A percentile compares a stretch with the other conserved stretches of the same genome.
Conservation (phyloP, 345 rosid genomes). For the Noccaea caerulescens region DNA sequence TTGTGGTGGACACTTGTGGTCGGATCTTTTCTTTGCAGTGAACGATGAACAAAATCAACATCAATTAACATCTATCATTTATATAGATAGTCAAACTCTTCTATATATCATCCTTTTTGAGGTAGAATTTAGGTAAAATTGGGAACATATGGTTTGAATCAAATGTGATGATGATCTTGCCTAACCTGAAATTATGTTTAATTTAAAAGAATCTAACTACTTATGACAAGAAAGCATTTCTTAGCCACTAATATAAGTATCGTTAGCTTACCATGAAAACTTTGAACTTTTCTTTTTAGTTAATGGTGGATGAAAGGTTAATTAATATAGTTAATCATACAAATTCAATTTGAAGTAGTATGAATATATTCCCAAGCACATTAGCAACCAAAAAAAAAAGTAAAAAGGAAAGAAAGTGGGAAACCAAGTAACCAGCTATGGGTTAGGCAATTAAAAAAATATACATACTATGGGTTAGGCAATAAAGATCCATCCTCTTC, state of each 20-base stretch:
- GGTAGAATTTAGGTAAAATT: conserved; percentile 13
- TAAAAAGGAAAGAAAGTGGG: conserved; percentile 36
- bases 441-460: conserved; percentile 6
- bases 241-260: conserved; percentile 43
- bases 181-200: conserved; percentile 1
- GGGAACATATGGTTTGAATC: conserved; percentile 19
- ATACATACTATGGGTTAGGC: conserved; percentile 28
- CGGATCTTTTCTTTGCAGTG: not conserved
- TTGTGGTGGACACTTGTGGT: conserved; percentile 13
- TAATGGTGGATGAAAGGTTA: conserved; percentile 30
- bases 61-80: conserved; percentile 16
- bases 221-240: conserved; percentile 33
- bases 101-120: conserved; percentile 11
- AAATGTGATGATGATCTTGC: conserved; percentile 17
- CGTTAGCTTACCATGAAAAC: conserved; percentile 34
- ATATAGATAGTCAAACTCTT: conserved; percentile 1
- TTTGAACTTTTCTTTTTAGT: conserved; percentile 9
- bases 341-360: conserved; percentile 30
- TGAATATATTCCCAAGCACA: conserved; percentile 42
- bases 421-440: conserved; percentile 12
- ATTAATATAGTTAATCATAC: conserved; percentile 23
- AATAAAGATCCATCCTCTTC: conserved; percentile 32
- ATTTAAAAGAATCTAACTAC: conserved; percentile 25
- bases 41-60: not conserved
- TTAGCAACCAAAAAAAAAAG: conserved; percentile 21